phyloP scores from a whole-genome alignment of 164 flowering plant species.

The Tetracentron sinense region DNA sequence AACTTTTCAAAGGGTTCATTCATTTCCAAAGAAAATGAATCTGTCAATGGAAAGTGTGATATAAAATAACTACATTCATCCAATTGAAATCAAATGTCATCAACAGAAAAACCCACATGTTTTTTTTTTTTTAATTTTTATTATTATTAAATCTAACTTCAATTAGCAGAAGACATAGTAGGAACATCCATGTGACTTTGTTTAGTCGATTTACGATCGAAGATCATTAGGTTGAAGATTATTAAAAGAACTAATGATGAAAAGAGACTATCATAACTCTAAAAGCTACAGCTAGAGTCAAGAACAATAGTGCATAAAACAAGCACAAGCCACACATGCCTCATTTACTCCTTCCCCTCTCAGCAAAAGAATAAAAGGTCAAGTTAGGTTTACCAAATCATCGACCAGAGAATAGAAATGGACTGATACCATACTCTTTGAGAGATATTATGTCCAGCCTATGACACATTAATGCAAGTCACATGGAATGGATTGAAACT shows the following conservation, averaged over 20 bases:
- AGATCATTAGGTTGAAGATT: no score
- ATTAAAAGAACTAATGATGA: no score
- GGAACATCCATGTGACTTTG: no score
- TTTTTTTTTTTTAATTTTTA: no score
- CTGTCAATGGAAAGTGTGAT: conserved; percentile 3
- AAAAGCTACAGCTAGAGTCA: neutral
- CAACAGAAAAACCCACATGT: neutral
- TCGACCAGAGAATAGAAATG: neutral
- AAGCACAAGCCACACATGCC: no score
- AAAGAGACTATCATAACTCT: no score
- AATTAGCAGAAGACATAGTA: no score
- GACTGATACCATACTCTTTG: neutral
- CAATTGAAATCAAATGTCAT: neutral
- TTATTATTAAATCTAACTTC: no score
- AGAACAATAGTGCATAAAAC: no score
- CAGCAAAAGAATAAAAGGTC: neutral
- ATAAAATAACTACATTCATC: neutral
- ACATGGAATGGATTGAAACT: neutral
- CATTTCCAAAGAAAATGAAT: neutral
- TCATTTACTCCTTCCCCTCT: no score
- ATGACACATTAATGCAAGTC: neutral
- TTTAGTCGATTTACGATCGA: no score
- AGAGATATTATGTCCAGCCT: neutral
- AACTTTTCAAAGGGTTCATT: neutral
- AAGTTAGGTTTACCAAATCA: neutral